These are phyloP conservation scores for Magnolia kwangsiensis DNA, from an alignment of 164 flowering plant species.

Conservation along the genomic window DNA sequence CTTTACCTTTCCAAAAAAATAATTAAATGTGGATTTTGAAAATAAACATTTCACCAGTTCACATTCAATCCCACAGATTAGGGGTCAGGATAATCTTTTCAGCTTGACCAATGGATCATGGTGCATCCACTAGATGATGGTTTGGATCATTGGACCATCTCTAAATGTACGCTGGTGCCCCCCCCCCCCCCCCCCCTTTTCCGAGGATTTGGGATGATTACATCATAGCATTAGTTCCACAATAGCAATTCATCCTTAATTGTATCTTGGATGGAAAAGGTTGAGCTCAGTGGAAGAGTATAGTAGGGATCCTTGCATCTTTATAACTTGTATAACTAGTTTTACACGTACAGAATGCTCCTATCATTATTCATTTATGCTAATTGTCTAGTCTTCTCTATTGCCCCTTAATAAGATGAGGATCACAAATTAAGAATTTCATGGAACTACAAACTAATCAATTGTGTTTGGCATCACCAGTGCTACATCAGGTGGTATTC, in stretches of 20 bases:
- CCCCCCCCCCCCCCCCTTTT: no score
- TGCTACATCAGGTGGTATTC: conserved; percentile 97
- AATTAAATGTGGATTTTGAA: no score
- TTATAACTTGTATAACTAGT: background rate
- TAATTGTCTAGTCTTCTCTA: background rate
- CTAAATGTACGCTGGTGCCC: background rate
- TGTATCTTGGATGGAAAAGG: background rate
- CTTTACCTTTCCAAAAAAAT: no score
- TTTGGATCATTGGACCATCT: background rate
- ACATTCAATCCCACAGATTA: background rate
- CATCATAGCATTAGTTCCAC: background rate
- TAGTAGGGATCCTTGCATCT: background rate
- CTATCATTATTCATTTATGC: background rate
- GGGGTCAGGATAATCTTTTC: background rate
- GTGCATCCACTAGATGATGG: background rate
- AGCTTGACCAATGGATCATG: background rate
- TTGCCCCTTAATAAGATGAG: background rate
- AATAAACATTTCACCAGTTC: no score
- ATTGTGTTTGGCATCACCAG: conserved; percentile 32
- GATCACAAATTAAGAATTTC: background rate
- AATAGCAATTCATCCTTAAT: background rate
- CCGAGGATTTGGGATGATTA: background rate
- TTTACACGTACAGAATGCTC: background rate
- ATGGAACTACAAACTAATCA: background rate
- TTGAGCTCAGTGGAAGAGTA: background rate